These are phyloP conservation scores for Endocalyx cinctus DNA, from an alignment of 2,329 filamentous ascomycete genomes.

Conservation along the genomic window DNA sequence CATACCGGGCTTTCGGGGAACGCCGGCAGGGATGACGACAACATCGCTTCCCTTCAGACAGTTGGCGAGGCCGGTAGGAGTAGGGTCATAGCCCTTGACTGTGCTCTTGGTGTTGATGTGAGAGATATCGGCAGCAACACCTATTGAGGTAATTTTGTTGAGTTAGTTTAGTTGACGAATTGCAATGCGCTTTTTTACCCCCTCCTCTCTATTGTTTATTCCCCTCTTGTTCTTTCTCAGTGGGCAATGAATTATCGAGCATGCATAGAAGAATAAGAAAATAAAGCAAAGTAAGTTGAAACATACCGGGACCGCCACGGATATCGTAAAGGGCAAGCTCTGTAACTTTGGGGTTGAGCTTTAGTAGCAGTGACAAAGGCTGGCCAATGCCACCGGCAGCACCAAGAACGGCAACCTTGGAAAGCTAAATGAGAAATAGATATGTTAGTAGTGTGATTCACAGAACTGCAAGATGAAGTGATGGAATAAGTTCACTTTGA, in stretches of 20 bases:
- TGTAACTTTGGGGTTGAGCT: conserved; percentile 93
- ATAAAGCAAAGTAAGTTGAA: too few relatives aligned
- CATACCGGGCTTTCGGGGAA: conserved; percentile 99
- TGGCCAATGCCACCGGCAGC: conserved; percentile 98
- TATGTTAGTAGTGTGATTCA: conserved; percentile 7
- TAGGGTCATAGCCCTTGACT: conserved; percentile 85
- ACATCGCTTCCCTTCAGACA: conserved; percentile 86
- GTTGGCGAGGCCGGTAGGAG: conserved; percentile 66
- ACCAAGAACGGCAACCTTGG: conserved; percentile 96
- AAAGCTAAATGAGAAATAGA: conserved; percentile 55
- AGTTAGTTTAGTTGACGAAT: too few relatives aligned
- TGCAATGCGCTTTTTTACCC: too few relatives aligned
- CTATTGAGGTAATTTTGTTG: conserved; percentile 44
- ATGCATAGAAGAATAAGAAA: too few relatives aligned
- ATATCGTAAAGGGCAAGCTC: conserved; percentile 98
- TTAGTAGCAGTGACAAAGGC: conserved; percentile 93
- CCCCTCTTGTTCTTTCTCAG: too few relatives aligned
- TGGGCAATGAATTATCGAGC: too few relatives aligned
- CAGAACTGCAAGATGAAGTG: conserved; percentile 1
- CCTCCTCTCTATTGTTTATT: too few relatives aligned
- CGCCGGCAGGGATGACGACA: conserved; percentile 95
- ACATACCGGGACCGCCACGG: conserved; percentile 83
- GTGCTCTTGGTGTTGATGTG: conserved; percentile 99
- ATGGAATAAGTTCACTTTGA: too few relatives aligned
- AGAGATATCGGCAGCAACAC: conserved; percentile 95